Evolutionary conservation across 1,139 yeast genomes (phyloP), one percentile per base, ranked within the genome.

Genomic region (Candida sanyaensis): DNA sequence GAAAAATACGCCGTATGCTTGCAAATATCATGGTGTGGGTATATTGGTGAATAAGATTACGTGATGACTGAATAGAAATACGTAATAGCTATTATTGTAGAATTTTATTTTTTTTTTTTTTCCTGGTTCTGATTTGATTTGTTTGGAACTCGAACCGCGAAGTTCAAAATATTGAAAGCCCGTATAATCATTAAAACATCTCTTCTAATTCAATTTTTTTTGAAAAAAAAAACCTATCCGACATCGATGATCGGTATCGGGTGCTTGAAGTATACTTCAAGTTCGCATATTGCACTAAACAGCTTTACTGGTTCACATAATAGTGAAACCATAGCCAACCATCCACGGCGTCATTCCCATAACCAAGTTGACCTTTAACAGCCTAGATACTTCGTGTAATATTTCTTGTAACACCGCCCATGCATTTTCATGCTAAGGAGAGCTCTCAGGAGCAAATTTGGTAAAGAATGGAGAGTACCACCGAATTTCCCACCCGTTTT

Each of bases 401-500:
- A 66, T 84, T 81, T 81, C 88, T 84, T 83, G 81, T 84, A 86
- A 83, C 84, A 68, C 71, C 74, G 84, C 86, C 86, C 86, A 65
- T 49, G 81, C 87, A 87, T 77, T 79, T 77, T 63, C 86, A 77
- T 86, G 88, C 85, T 66, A 57, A 60, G 83, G 53, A 24, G 33
- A 61, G 73, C 87, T 81, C 88, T 83, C 88, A 81, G 63, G 88
- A 82, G 87, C 74, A 77, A 45, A 42, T 43, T 45, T 34, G 53
- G 21, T 36, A 41, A 34, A n/a, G 80, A 81, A 77, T 75, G 83
- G 84, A 61, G 88, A 64, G 83, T 65, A 78, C 80, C 89, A 84
- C 89, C 89, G 89, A 84, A 84, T 84, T 84, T 84, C 89, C 89
- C 89, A 84, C 88, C 86, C 86, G 83, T 77, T 41, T 43, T 32